Evolutionary conservation across 495 filamentous ascomycete genomes (phyloP), one percentile per base, ranked within the genome.

Genomic region (Penicillium argentinense): DNA sequence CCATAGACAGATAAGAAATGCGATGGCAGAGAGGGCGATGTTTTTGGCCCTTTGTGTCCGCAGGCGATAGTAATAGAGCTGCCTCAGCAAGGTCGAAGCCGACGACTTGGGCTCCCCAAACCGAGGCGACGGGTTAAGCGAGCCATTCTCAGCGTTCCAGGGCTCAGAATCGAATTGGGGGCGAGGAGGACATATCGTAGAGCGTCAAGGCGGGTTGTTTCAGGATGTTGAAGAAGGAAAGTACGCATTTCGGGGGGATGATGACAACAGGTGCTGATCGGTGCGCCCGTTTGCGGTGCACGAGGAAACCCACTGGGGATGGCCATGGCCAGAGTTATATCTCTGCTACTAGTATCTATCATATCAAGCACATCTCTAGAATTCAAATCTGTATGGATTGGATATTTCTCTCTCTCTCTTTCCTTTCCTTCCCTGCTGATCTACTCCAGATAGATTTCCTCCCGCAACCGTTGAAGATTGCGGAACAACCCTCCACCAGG

Each of bases 401-500:
- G n/a, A n/a, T n/a, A n/a, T n/a, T n/a, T n/a, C n/a, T n/a, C n/a
- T n/a, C n/a, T n/a, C n/a, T n/a, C n/a, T n/a, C n/a, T n/a, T n/a
- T n/a, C n/a, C n/a, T n/a, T n/a, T n/a, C n/a, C n/a, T n/a, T n/a
- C n/a, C n/a, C 13, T n/a, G n/a, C n/a, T n/a, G n/a, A 12, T 27
- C 26, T 59, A 79, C 36, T 78, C 75, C 44, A 77, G 63, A 57
- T 83, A 87, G 28, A 90, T 74, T 42, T 88, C 88, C 36, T 86
- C 83, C 44, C 88, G 79, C 54, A 96, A 68, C 56, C 86, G 85
- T 62, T 91, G 86, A 45, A 93, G 60, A 60, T 89, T 87, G 58
- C 82, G 84, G 47, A 95, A 84, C 45, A 95, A 79, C 1, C 89
- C 88, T 60, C 86, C 89, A 1, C 73, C 82, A n/a, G 76, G 75